Evolutionary conservation across 371 early-diverging fungal genomes (phyloP).

Genomic region (Cokeromyces recurvatus): DNA sequence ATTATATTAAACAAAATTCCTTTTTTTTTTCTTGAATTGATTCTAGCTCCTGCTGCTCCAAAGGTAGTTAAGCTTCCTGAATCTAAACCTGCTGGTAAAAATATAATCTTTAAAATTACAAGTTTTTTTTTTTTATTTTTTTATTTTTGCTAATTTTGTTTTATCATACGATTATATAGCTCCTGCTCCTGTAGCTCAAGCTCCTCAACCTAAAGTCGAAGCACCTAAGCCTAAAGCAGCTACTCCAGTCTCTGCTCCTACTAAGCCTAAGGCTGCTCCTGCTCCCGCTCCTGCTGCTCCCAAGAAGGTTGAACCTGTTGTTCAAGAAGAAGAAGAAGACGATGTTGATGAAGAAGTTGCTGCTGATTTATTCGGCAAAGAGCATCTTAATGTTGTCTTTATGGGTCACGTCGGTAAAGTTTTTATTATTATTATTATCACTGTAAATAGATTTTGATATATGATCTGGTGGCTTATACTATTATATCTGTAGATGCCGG

Average conservation of each 20-base stretch:
- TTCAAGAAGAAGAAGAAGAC: conserved; percentile 38
- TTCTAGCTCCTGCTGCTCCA: conserved; percentile 17
- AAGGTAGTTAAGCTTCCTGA: conserved; percentile 32
- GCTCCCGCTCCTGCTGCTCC: conserved; percentile 2
- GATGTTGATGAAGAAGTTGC: conserved; percentile 55
- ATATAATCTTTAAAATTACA: background rate
- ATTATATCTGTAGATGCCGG: conserved; percentile 90
- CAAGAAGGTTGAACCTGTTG: conserved; percentile 4
- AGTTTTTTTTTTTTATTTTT: too few species aligned
- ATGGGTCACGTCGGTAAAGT: conserved; percentile 96
- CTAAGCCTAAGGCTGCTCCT: background rate
- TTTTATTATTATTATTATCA: too few species aligned
- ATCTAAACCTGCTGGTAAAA: conserved; percentile 19
- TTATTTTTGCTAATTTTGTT: too few species aligned
- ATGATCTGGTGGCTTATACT: conserved; percentile 13
- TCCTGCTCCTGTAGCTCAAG: background rate
- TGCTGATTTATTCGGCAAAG: conserved; percentile 78
- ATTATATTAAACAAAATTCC: background rate
- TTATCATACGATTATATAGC: too few species aligned
- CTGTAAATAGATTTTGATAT: background rate
- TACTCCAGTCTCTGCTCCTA: background rate
- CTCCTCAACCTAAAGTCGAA: conserved; percentile 1
- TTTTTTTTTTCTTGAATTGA: background rate
- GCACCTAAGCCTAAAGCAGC: conserved; percentile 9
- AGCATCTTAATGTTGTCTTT: conserved; percentile 95